These are phyloP conservation scores for Pulveroboletus sp. DNA, from an alignment of 768 basidiomycete genomes.

Conservation along the genomic window DNA sequence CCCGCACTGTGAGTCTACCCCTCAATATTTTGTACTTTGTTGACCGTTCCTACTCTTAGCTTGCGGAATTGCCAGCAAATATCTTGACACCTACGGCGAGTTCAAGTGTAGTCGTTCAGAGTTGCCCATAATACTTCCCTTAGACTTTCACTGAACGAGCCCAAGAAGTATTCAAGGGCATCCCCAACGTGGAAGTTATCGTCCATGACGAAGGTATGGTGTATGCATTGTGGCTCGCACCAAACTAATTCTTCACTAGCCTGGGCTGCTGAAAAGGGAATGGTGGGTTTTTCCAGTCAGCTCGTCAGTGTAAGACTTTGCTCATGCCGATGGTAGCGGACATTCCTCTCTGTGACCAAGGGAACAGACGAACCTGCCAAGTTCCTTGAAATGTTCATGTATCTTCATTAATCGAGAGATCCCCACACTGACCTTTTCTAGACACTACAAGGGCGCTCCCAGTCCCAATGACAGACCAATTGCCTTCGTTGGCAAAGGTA, in stretches of 20 bases:
- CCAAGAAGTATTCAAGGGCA: conserved; percentile 58
- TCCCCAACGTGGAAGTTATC: conserved; percentile 66
- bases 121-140: neutral
- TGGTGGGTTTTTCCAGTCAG: conserved; percentile 47
- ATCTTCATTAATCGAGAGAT: neutral
- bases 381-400: conserved; percentile 74
- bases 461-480: conserved; percentile 56
- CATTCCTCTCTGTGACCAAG: conserved; percentile 84
- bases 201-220: conserved; percentile 69
- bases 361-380: conserved; percentile 84
- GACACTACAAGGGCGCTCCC: conserved; percentile 79
- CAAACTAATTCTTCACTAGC: conserved; percentile 34
- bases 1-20: conserved; percentile 56
- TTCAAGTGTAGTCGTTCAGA: neutral
- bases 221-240: neutral
- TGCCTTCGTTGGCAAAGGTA: conserved; percentile 83
- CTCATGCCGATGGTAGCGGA: conserved; percentile 42
- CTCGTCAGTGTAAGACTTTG: neutral
- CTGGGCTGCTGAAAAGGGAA: conserved; percentile 83
- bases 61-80: conserved; percentile 85
- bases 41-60: conserved; percentile 41
- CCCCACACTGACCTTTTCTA: conserved; percentile 24
- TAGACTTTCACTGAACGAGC: conserved; percentile 73
- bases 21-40: neutral
- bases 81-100: conserved; percentile 79